These are phyloP conservation scores for Taphrina sp. DNA, from an alignment of 1,139 yeast species.

Conservation along the genomic window DNA sequence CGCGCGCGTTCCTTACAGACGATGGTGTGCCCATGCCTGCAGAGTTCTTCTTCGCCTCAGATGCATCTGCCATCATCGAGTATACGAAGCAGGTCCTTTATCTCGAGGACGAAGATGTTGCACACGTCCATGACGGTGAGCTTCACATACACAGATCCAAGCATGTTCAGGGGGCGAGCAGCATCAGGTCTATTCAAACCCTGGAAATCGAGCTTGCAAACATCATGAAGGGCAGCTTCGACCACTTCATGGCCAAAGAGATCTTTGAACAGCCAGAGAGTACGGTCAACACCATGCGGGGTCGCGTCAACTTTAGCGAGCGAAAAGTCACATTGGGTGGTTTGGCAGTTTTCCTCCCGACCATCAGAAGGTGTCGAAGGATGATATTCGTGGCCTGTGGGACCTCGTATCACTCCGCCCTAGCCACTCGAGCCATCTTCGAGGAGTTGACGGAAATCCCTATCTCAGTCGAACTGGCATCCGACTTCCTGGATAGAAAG, in stretches of 20 bases:
- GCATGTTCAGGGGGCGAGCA: slow-evolving; percentile 83
- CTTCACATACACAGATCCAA: slow-evolving; percentile 96
- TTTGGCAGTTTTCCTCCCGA: slow-evolving; percentile 74
- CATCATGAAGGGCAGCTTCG: slow-evolving; percentile 96
- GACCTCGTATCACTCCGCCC: slow-evolving; percentile 96
- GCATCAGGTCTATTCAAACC: slow-evolving; percentile 93
- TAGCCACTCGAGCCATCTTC: slow-evolving; percentile 93
- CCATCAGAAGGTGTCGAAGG: slow-evolving; percentile 92
- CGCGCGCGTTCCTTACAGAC: slow-evolving; percentile 86
- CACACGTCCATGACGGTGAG: slow-evolving; percentile 97
- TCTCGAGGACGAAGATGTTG: slow-evolving; percentile 97
- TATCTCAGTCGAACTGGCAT: slow-evolving; percentile 91
- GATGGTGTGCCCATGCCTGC: slow-evolving; percentile 92
- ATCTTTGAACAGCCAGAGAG: slow-evolving; percentile 98
- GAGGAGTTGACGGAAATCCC: slow-evolving; percentile 97
- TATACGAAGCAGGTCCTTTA: slow-evolving; percentile 96
- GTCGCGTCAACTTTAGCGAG: slow-evolving; percentile 90
- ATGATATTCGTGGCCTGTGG: slow-evolving; percentile 99
- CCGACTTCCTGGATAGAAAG: slow-evolving; percentile 92
- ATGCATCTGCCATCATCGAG: slow-evolving; percentile 95
- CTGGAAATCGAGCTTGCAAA: slow-evolving; percentile 95
- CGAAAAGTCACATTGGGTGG: slow-evolving; percentile 84
- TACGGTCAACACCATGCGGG: slow-evolving; percentile 97
- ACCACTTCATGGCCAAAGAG: slow-evolving; percentile 98
- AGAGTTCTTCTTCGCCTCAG: slow-evolving; percentile 94